Conservation (phyloP, 768 basidiomycete species). For the Saitozyma podzolica region DNA sequence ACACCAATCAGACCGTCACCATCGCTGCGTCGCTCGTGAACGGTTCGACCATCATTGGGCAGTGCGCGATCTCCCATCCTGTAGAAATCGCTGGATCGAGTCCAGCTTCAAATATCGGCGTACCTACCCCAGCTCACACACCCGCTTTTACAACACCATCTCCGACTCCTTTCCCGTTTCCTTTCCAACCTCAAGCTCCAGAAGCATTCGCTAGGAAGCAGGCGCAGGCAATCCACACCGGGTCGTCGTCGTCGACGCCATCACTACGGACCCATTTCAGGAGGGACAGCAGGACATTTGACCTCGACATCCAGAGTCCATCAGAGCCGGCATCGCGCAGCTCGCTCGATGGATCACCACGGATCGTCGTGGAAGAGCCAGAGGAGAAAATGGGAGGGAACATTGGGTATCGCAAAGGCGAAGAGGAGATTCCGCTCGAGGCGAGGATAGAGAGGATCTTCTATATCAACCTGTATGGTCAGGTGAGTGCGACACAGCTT, state of each 20-base stretch:
- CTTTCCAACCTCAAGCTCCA: not conserved
- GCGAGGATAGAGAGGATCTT: constrained; percentile 57
- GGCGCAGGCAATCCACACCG: too few relatives aligned
- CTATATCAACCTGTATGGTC: constrained; percentile 88
- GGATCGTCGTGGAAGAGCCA: constrained; percentile 3
- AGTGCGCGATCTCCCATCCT: constrained; percentile 92
- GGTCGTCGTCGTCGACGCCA: not conserved
- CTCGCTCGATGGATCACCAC: not conserved
- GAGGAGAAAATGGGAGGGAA: constrained; percentile 32
- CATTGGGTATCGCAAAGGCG: constrained; percentile 46
- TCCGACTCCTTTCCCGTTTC: not conserved
- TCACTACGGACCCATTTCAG: constrained; percentile 17
- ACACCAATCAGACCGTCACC: constrained; percentile 90
- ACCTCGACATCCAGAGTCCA: constrained; percentile 21
- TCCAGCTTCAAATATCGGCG: constrained; percentile 6
- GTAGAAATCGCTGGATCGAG: constrained; percentile 46
- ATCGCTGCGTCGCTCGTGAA: constrained; percentile 86
- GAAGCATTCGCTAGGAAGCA: too few relatives aligned
- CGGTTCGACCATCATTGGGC: constrained; percentile 76
- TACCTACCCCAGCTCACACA: not conserved
- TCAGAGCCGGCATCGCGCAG: constrained; percentile 4
- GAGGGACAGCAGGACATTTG: constrained; percentile 46
- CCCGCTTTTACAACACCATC: not conserved
- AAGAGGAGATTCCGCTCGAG: constrained; percentile 40
- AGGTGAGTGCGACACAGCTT: constrained; percentile 42